These are phyloP conservation scores for Amanita rubescens DNA, from an alignment of 768 basidiomycete species.

Conservation along the genomic window DNA sequence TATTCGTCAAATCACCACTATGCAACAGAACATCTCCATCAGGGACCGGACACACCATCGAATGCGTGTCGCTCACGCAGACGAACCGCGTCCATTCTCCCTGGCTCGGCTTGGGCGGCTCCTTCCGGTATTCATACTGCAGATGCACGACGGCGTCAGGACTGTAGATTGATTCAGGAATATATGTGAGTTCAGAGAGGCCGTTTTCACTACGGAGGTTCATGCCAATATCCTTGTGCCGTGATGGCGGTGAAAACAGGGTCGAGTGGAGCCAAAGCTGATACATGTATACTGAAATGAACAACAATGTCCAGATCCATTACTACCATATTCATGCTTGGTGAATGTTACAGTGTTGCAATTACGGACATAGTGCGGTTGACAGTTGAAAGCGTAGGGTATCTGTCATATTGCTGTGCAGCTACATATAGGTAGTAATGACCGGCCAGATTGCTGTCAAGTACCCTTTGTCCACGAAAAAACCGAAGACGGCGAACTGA, in stretches of 20 bases:
- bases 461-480: too few relatives aligned
- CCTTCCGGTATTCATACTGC: background rate
- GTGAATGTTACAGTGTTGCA: too few relatives aligned
- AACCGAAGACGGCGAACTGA: too few relatives aligned
- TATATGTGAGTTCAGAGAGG: background rate
- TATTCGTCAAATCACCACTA: conserved; percentile 53
- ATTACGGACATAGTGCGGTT: too few relatives aligned
- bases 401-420: too few relatives aligned
- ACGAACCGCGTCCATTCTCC: conserved; percentile 49
- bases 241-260: background rate
- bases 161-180: background rate
- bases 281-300: too few relatives aligned
- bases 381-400: too few relatives aligned
- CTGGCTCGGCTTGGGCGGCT: conserved; percentile 23
- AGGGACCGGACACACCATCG: conserved; percentile 38
- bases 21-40: conserved; percentile 61
- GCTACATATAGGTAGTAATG: too few relatives aligned
- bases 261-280: too few relatives aligned
- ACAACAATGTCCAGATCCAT: too few relatives aligned
- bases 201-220: background rate
- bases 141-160: conserved; percentile 3
- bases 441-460: too few relatives aligned
- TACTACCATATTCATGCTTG: too few relatives aligned
- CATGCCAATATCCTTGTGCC: background rate
- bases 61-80: conserved; percentile 56